phyloP scores from a whole-genome alignment of 202 grass and related monocot species.

The Dendrocalamus latiflorus region DNA sequence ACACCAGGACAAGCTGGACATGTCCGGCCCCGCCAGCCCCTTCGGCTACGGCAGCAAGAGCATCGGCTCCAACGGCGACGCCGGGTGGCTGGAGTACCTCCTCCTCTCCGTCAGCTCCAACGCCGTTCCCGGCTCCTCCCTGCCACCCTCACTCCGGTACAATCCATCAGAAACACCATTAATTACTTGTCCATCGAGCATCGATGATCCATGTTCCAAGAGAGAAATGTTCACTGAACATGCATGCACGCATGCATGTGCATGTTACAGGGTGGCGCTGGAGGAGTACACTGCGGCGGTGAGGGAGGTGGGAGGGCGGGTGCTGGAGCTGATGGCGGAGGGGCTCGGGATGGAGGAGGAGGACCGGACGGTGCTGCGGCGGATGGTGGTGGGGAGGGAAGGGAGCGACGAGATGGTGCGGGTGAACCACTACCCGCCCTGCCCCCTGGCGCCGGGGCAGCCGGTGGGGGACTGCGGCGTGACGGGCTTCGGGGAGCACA shows the following conservation, averaged over 20 bases:
- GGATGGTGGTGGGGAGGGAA: slow-evolving; percentile 28
- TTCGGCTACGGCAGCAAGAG: slow-evolving; percentile 74
- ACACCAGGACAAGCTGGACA: slow-evolving; percentile 38
- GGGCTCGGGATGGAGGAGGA: slow-evolving; percentile 38
- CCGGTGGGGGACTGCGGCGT: slow-evolving; percentile 48
- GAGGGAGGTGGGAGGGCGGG: slow-evolving; percentile 38
- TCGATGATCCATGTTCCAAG: background rate
- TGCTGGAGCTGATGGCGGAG: slow-evolving; percentile 71
- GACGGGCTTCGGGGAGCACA: slow-evolving; percentile 93
- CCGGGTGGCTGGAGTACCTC: slow-evolving; percentile 93
- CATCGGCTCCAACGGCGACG: slow-evolving; percentile 86
- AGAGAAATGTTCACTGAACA: background rate
- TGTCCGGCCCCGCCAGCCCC: slow-evolving; percentile 40
- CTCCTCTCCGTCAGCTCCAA: slow-evolving; percentile 43
- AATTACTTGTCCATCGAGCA: background rate
- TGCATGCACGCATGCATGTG: background rate
- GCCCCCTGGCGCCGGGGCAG: slow-evolving; percentile 36
- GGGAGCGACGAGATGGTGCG: slow-evolving; percentile 60
- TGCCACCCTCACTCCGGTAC: slow-evolving; percentile 39
- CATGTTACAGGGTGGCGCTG: slow-evolving; percentile 38
- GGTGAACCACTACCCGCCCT: slow-evolving; percentile 87
- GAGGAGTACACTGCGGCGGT: slow-evolving; percentile 49
- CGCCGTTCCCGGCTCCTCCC: slow-evolving; percentile 14
- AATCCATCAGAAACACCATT: background rate
- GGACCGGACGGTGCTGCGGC: slow-evolving; percentile 27